Conservation (phyloP, 2,329 filamentous ascomycete species). For the Ophiosphaerella narmari region DNA sequence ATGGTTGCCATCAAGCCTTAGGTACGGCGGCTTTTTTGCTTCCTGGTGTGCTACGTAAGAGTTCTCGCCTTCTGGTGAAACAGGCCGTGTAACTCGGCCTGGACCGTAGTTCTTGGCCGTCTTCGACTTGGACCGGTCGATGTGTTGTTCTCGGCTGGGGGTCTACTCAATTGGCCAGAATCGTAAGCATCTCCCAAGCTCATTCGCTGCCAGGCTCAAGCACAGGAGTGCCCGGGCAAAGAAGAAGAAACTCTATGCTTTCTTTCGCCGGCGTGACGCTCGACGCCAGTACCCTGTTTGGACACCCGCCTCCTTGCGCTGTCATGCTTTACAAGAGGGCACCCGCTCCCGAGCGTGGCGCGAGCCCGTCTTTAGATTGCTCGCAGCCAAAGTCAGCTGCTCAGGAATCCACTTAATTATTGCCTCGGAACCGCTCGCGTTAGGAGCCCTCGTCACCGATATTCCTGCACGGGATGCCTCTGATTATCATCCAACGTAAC, state of each 20-base stretch:
- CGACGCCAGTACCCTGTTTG: not conserved
- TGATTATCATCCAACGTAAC: not conserved
- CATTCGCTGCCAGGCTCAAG: not conserved
- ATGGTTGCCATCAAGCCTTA: not conserved
- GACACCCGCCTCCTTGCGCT: constrained; percentile 3
- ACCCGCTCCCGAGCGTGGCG: constrained; percentile 2
- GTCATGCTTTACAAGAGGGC: constrained; percentile 4
- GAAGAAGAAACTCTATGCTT: not conserved
- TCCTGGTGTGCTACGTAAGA: constrained; percentile 1
- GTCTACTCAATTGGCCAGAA: not conserved
- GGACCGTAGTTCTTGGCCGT: not conserved
- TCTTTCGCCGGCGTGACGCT: not conserved
- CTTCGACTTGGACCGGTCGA: not conserved
- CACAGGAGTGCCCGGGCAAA: not conserved
- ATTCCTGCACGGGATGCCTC: constrained; percentile 3
- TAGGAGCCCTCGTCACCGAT: constrained; percentile 1
- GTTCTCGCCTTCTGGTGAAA: constrained; percentile 4
- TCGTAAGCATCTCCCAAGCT: not conserved
- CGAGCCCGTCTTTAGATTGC: constrained; percentile 5
- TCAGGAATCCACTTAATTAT: not conserved
- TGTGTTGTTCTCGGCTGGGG: constrained; percentile 4
- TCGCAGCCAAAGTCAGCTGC: constrained; percentile 4
- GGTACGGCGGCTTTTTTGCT: not conserved
- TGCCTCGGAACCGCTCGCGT: constrained; percentile 1
- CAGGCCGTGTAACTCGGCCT: constrained; percentile 3